Conservation (phyloP, 305 asterid genomes). For the Coffea humblotiana region DNA sequence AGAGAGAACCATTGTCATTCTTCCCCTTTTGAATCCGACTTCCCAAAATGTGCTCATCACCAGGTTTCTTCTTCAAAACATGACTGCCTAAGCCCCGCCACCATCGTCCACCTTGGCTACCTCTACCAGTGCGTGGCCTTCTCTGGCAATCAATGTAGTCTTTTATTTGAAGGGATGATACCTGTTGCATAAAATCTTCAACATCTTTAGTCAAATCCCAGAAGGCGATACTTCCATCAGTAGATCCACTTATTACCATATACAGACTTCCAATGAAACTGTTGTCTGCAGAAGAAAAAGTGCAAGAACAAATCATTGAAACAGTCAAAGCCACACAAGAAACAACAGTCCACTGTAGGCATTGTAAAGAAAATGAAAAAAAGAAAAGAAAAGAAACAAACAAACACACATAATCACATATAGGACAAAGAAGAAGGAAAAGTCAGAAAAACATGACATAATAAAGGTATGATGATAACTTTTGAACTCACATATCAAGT, state of each 20-base stretch:
- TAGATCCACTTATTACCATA: constrained; percentile 76
- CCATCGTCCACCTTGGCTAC: constrained; percentile 95
- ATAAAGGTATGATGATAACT: too few relatives aligned
- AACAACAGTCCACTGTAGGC: not conserved
- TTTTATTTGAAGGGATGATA: constrained; percentile 51
- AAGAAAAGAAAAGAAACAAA: not conserved
- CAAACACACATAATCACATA: too few relatives aligned
- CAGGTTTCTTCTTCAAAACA: constrained; percentile 41
- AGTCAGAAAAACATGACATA: too few relatives aligned
- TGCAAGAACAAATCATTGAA: constrained; percentile 8
- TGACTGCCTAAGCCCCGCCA: constrained; percentile 57
- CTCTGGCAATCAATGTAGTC: constrained; percentile 62
- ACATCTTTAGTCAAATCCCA: constrained; percentile 82
- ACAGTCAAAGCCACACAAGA: not conserved
- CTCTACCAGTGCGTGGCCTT: constrained; percentile 94
- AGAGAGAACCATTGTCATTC: constrained; percentile 24
- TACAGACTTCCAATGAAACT: constrained; percentile 45
- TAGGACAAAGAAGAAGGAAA: too few relatives aligned
- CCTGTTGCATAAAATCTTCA: constrained; percentile 64
- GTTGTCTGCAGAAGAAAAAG: constrained; percentile 39
- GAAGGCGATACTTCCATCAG: constrained; percentile 86
- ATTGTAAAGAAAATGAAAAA: not conserved
- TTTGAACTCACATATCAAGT: too few relatives aligned
- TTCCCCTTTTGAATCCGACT: constrained; percentile 25
- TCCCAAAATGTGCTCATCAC: constrained; percentile 21